Evolutionary conservation across 352 stramenopile species (phyloP), one percentile per base, ranked within the genome.

Genomic region (Globisporangium apiculatum): DNA sequence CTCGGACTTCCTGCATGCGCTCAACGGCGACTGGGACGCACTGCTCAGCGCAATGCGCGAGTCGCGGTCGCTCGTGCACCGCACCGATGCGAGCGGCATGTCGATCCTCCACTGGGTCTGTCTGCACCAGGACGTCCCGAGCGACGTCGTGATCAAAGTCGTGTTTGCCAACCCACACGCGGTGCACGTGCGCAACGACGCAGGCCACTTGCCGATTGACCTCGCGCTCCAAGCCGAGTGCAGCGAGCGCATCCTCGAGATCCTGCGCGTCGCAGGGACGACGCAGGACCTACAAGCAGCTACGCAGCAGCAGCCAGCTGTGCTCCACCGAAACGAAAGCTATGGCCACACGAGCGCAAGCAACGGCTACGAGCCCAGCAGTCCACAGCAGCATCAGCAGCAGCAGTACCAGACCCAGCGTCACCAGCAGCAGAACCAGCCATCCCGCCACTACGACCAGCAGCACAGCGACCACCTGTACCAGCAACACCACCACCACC

Each of bases 1-100:
- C 67, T 67, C 71, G 4, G 77, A 88, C 57, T 89, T 91, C 59
- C 56, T 89, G 45, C 76, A 89, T 46, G 82, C 82, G 11, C 84
- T 91, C 60, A 89, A 91, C 59, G 82, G 82, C 57, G 79, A 91
- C 64, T 91, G 82, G 82, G 78, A 89, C 65, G 69, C 67, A 45
- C 71, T 91, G 58, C 71, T 89, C 38, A 68, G 68, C 15, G 69
- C 73, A 56, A 77, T 91, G 74, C 79, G 76, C 49, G 72, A 79
- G 58, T 80, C 83, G 60, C 73, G 71, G 51, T 69, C 71, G 50
- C 69, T 91, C 31, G 74, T 75, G 37, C 67, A 81, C 52, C 70
- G 79, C 57, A 83, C 74, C 5, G 82, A 91, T 51, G 67, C 64
- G 42, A 89, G 69, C 55, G 82, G 82, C 49, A 91, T 91, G 82